Base-by-base conservation (phyloP, 306 rosid species). In the Medicago ruthenica region DNA sequence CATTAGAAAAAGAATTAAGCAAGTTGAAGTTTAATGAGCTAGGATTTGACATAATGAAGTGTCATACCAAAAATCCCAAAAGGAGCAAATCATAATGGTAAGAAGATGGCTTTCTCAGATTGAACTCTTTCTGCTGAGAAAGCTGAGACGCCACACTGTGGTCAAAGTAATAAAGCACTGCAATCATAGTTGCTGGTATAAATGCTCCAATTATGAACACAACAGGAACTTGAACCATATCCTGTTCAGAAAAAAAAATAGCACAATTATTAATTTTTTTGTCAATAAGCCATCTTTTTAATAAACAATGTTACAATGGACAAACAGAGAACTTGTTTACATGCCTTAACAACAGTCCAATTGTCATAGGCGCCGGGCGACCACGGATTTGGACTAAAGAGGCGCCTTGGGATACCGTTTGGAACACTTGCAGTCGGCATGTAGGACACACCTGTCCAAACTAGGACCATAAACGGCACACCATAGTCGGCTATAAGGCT, bases 91-190 rank as follows among this genome's bases (percentile, higher is more conserved):
- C 99, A 69, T 90, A 96, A 80, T 96, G 99, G 81, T 92, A 96
- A 80, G 96, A 92, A 54, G 98, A 84, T 22, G 99, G 98, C 36
- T 96, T 96, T 83, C 96, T 90, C 86, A 96, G 82, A 86, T 96
- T 96, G 84, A 96, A 96, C 82, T 96, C 98, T 59, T 92, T 87
- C 88, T 96, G 99, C 80, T 96, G 99, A 39, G 99, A 51, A 76
- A 96, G 99, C 81, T 96, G 99, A 62, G 99, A 96, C 48, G 99
- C 99, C 24, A 96, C 98, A 37, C 99, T 96, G 42, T 96, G 99
- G 69, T 96, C 99, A 74, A 95, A 95, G 85, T 95, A 95, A 86
- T 92, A 95, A 16, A 95, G 93, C 76, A 95, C 99, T 1, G 99
- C 97, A 54, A 96, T 92, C 99, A 96, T 96, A 42, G 98, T 92